Conservation (phyloP, 2,329 filamentous ascomycete genomes). For the Chaetomium sp. region DNA sequence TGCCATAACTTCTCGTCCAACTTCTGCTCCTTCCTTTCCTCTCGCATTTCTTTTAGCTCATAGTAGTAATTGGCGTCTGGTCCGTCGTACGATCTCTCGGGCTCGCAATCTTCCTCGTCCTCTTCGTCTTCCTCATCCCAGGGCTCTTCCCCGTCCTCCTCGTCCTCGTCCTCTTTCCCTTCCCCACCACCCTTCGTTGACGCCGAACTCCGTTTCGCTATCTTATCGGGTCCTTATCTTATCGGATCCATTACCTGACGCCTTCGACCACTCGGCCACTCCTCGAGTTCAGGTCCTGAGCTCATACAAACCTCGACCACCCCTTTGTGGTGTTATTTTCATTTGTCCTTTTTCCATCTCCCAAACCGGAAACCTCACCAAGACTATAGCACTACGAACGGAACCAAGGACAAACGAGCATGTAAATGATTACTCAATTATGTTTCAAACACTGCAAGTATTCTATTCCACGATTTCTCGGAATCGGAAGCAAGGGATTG, state of each 20-base stretch:
- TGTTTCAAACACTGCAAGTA: background rate
- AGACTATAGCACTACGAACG: background rate
- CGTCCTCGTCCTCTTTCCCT: background rate
- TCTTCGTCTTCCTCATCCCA: background rate
- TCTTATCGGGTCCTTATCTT: too few relatives aligned
- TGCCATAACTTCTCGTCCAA: background rate
- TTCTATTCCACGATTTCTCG: background rate
- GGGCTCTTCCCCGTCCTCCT: background rate
- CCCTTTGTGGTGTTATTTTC: too few relatives aligned
- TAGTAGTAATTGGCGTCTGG: slow-evolving; percentile 20
- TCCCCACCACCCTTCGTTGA: too few relatives aligned
- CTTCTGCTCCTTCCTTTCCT: slow-evolving; percentile 15
- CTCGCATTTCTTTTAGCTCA: slow-evolving; percentile 10
- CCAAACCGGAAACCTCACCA: too few relatives aligned
- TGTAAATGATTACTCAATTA: background rate
- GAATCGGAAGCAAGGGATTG: too few relatives aligned
- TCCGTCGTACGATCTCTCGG: slow-evolving; percentile 17
- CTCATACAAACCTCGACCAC: too few relatives aligned
- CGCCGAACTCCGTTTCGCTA: too few relatives aligned
- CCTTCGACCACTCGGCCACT: too few relatives aligned
- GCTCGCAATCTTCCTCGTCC: background rate
- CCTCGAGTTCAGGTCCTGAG: too few relatives aligned
- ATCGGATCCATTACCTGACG: too few relatives aligned
- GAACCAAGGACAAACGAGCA: too few relatives aligned
- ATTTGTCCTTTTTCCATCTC: too few relatives aligned